Evolutionary conservation across 2,329 filamentous ascomycete species (phyloP), one percentile per base, ranked within the genome.

Genomic region (Phyllosticta capitalensis): DNA sequence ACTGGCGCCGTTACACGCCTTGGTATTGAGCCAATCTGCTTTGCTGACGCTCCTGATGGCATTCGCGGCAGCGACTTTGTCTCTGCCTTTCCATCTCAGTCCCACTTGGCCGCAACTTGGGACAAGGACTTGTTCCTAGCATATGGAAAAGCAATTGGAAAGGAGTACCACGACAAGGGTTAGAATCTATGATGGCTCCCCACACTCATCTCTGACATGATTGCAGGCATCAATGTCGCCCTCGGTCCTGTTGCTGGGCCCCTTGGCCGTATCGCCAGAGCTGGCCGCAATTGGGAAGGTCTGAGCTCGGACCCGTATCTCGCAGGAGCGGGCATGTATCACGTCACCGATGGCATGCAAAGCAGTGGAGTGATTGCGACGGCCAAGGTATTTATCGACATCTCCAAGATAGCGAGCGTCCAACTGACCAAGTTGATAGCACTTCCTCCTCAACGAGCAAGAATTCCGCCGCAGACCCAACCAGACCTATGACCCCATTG

Each of bases 191-290:
- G 14, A n/a, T n/a, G 24, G 24, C 24, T 26, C 71, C 51, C 62
- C 70, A 9, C 68, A 79, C 48, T 68, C 79, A 21, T 65, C 71
- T n/a, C 67, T 80, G 0, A 76, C 75, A 2, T 10, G 2, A 52
- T 22, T 24, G 2, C 17, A 45, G 87, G 88, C 1, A 81, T 84
- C 48, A 84, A 90, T 67, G 78, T 90, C 58, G 83, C 83, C 64
- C 77, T 92, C 5, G 87, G 87, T 0, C 88, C 88, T 0, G 78
- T 81, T 0, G 84, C 89, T 26, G 88, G 87, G 0, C 83, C 89
- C 0, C 69, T 90, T 1, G 88, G 88, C 1, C 80, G 86, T 7
- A 86, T 89, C 66, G 71, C 71, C n/a, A 69, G 67, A 55, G 77
- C 74, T 17, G 77, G 77, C 2, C 80, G 88, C 19, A 88, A 83